Percentiles rank a stretch among this genome's conserved stretches.
phyloP scores from a whole-genome alignment of 2,329 filamentous ascomycete species.

The Plectosphaerella sp. region DNA sequence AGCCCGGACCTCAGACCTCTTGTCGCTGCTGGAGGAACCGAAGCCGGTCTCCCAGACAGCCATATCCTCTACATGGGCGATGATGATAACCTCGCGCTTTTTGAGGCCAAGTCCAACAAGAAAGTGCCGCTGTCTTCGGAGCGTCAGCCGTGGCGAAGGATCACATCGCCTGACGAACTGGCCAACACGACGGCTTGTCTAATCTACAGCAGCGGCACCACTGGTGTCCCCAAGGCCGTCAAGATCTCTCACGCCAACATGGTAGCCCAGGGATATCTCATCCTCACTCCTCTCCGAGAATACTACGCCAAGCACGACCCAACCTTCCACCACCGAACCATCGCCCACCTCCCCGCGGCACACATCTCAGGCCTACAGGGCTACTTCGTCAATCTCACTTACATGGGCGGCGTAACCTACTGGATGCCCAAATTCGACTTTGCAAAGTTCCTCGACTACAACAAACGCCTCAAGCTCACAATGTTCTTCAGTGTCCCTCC shows the following conservation, averaged over 20 bases:
- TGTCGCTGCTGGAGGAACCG: slow-evolving; percentile 42
- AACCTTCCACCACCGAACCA: slow-evolving; percentile 23
- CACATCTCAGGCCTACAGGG: slow-evolving; percentile 5
- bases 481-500: slow-evolving; percentile 4
- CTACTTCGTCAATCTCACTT: slow-evolving; percentile 5
- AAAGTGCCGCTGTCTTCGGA: slow-evolving; percentile 26
- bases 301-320: slow-evolving; percentile 20
- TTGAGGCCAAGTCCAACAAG: slow-evolving; percentile 21
- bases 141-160: slow-evolving; percentile 45
- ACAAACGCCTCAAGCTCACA: not conserved
- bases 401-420: slow-evolving; percentile 4
- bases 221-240: slow-evolving; percentile 43
- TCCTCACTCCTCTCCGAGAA: slow-evolving; percentile 21
- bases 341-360: slow-evolving; percentile 5
- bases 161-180: slow-evolving; percentile 45
- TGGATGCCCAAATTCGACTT: slow-evolving; percentile 3
- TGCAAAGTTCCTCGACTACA: slow-evolving; percentile 3
- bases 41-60: slow-evolving; percentile 34
- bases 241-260: slow-evolving; percentile 39
- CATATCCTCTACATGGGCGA: slow-evolving; percentile 16
- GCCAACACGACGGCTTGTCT: slow-evolving; percentile 34
- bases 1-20: slow-evolving; percentile 41
- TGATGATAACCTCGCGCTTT: slow-evolving; percentile 15
- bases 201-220: slow-evolving; percentile 44
- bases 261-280: slow-evolving; percentile 29